Conservation (phyloP, 192 early-diverging fungal genomes). For the Thoreauomyces humboldtii region DNA sequence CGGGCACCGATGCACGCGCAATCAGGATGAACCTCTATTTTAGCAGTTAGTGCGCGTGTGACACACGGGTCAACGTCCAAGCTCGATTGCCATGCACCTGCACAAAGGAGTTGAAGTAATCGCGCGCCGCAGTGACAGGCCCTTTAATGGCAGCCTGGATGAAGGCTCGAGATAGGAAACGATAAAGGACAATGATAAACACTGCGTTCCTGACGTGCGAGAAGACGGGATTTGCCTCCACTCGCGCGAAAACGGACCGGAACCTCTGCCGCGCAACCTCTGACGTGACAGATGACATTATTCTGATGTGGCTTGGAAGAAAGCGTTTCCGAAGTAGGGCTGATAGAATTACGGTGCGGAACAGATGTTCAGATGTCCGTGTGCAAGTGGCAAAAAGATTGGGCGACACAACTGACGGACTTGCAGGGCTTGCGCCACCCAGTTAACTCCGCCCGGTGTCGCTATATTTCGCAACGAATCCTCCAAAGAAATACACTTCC, state of each 20-base stretch:
- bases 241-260: neutral
- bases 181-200: constrained; percentile 58
- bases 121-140: constrained; percentile 44
- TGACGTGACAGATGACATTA: too few species aligned
- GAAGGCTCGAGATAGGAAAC: constrained; percentile 42
- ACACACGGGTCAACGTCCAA: constrained; percentile 12
- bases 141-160: constrained; percentile 53
- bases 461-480: too few species aligned
- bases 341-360: too few species aligned
- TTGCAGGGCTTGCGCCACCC: too few species aligned
- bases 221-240: constrained; percentile 21
- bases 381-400: too few species aligned
- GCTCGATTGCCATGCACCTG: constrained; percentile 33
- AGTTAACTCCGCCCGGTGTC: too few species aligned
- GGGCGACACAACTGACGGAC: too few species aligned
- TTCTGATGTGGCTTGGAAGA: too few species aligned
- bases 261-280: too few species aligned
- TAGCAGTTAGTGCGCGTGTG: neutral
- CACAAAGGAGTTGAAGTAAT: constrained; percentile 39
- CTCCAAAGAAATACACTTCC: too few species aligned
- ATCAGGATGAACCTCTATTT: constrained; percentile 13
- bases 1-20: constrained; percentile 34
- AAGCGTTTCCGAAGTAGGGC: too few species aligned
- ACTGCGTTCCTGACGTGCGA: constrained; percentile 56
- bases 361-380: too few species aligned